Base-by-base conservation (phyloP, 1,139 yeast genomes). In the Tardiomyces digboiensis region DNA sequence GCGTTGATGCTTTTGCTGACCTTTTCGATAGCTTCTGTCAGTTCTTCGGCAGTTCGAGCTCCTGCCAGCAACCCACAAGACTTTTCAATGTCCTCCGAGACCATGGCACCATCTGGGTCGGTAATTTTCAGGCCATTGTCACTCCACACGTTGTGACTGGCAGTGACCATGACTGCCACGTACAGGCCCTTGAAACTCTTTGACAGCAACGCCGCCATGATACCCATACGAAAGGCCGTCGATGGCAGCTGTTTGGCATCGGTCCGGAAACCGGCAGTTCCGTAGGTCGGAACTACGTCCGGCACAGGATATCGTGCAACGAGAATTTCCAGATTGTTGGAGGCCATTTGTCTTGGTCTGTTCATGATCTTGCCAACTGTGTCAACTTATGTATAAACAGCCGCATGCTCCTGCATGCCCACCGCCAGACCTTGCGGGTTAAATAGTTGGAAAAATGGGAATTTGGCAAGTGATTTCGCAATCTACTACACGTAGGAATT, bases 101-200 rank as follows among this genome's bases (percentile, higher is more conserved):
- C 74, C 98, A 91, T 91, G 52, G 85, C 91, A 26, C 98, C 98
- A 39, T 58, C 67, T 1, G 98, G 97, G 55, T 91, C 98, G 36
- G 89, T 88, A 20, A 91, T 72, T 66, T 91, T 91, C 46, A 91
- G 95, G n/a, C 98, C 98, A 55, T 91, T 91, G 59, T 91, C 98
- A 42, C 71, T 72, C 0, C 97, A 95, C 0, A 97, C 97, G 57
- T 91, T 91, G 62, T 91, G 98, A 1, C 96, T 86, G 0, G 98
- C 98, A 2, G 98, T 93, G 56, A 93, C 80, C 97, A 93, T 91
- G 10, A 88, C 82, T 12, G 71, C 72, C 40, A 89, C 75, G 19
- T 85, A 76, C 57, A 82, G 70, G 2, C 94, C 88, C 1, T 68
- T 66, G 41, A 84, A 67, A 52, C 69, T 74, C 52, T 82, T 75